These are phyloP conservation scores for Daldinia bambusicola DNA, from an alignment of 495 filamentous ascomycete genomes.

Conservation along the genomic window DNA sequence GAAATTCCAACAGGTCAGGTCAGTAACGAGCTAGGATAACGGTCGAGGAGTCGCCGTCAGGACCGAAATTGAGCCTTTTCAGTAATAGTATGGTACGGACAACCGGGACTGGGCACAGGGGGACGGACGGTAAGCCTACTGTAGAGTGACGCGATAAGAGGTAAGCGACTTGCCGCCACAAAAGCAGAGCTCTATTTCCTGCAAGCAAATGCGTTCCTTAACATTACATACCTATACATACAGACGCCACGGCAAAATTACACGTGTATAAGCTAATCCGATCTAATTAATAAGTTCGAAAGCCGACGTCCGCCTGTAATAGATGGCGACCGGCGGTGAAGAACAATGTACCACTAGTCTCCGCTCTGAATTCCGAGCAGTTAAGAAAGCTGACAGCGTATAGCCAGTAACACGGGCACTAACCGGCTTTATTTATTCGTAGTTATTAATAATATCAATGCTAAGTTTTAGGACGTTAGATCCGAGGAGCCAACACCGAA, in stretches of 20 bases:
- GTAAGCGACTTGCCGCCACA: constrained; percentile 35
- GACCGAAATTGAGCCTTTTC: constrained; percentile 23
- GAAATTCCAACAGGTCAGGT: constrained; percentile 9
- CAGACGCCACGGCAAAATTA: constrained; percentile 8
- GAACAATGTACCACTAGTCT: constrained; percentile 26
- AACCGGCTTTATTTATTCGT: constrained; percentile 27
- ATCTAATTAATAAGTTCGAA: constrained; percentile 30
- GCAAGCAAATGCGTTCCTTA: constrained; percentile 17
- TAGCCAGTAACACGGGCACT: constrained; percentile 22
- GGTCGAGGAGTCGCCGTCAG: constrained; percentile 16
- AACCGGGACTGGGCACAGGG: constrained; percentile 18
- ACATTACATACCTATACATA: constrained; percentile 20
- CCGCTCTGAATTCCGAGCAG: constrained; percentile 17
- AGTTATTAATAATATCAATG: background rate
- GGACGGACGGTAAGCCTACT: constrained; percentile 21
- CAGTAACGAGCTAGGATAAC: constrained; percentile 20
- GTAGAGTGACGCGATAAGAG: constrained; percentile 33
- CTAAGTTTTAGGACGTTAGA: constrained; percentile 17
- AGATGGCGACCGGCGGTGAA: constrained; percentile 38
- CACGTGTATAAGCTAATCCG: constrained; percentile 28
- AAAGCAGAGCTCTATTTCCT: constrained; percentile 28
- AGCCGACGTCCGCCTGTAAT: constrained; percentile 25
- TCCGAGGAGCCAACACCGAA: constrained; percentile 21
- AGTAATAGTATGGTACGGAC: constrained; percentile 23
- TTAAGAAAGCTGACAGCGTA: constrained; percentile 29